Percentiles rank a stretch among this genome's conserved stretches.
Conservation (phyloP, 2,329 filamentous ascomycete genomes). For the Orbilia ellipsospora region DNA sequence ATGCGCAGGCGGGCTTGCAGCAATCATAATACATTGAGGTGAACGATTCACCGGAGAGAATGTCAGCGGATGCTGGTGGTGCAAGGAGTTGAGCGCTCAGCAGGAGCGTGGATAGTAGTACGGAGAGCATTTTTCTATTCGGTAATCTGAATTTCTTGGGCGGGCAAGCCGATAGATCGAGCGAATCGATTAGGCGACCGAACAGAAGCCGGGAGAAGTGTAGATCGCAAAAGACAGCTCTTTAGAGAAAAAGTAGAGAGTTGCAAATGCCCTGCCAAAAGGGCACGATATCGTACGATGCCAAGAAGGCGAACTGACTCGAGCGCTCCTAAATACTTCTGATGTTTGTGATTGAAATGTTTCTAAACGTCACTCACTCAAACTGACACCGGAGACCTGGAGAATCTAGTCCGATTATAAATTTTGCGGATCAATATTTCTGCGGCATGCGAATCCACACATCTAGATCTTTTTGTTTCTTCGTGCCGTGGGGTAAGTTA, state of each 20-base stretch:
- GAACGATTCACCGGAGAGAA: conserved; percentile 42
- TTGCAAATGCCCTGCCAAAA: conserved; percentile 24
- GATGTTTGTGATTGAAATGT: conserved; percentile 16
- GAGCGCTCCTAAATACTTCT: conserved; percentile 14
- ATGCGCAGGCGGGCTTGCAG: conserved; percentile 75
- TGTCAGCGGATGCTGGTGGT: conserved; percentile 3
- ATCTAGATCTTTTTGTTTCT: conserved; percentile 9
- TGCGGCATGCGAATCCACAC: not conserved
- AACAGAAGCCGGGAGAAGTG: no score
- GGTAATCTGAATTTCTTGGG: not conserved
- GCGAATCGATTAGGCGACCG: no score
- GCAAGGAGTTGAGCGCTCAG: conserved; percentile 23
- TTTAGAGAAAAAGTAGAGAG: not conserved
- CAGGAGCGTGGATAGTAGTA: conserved; percentile 40
- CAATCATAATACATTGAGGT: conserved; percentile 67
- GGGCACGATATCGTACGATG: conserved; percentile 27
- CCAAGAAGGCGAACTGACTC: conserved; percentile 22
- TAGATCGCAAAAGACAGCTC: not conserved
- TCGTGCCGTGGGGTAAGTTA: not conserved
- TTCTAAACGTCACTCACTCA: conserved; percentile 19
- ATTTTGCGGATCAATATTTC: not conserved
- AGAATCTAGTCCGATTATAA: conserved; percentile 32
- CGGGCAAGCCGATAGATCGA: no score
- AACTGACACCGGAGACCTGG: conserved; percentile 26
- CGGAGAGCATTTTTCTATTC: conserved; percentile 17